These are phyloP conservation scores for Xylaria sp. DNA, from an alignment of 495 filamentous ascomycete species.

Conservation along the genomic window DNA sequence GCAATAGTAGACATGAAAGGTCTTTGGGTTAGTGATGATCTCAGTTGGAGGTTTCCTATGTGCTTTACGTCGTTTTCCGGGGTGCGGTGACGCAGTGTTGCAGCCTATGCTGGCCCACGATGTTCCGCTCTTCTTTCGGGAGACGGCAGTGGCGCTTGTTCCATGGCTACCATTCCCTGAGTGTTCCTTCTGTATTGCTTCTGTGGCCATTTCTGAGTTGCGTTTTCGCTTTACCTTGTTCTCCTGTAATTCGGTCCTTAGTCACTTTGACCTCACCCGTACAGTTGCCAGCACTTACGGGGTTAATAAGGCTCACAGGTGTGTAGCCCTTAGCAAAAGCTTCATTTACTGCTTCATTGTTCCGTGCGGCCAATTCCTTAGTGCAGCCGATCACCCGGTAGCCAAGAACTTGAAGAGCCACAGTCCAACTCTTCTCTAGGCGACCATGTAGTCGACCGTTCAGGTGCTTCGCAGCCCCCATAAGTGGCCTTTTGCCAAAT, in stretches of 20 bases:
- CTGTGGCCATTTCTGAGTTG: no score
- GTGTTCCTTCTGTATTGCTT: background rate
- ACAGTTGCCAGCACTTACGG: background rate
- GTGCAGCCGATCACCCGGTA: slow-evolving; percentile 46
- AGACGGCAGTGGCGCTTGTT: background rate
- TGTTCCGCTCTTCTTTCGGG: background rate
- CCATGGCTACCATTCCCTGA: no score
- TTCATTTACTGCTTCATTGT: slow-evolving; percentile 44
- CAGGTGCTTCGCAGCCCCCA: slow-evolving; percentile 53
- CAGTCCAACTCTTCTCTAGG: slow-evolving; percentile 40
- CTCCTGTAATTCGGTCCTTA: background rate
- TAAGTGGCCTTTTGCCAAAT: slow-evolving; percentile 48
- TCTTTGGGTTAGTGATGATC: slow-evolving; percentile 36
- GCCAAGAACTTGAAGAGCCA: slow-evolving; percentile 46
- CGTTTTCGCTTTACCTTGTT: background rate
- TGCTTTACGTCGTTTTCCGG: background rate
- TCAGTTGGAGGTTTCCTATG: background rate
- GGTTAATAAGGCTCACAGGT: slow-evolving; percentile 36
- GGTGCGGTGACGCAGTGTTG: background rate
- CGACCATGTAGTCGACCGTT: slow-evolving; percentile 44
- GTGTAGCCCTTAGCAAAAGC: slow-evolving; percentile 43
- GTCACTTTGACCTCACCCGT: background rate
- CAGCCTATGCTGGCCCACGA: background rate
- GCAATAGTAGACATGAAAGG: slow-evolving; percentile 45
- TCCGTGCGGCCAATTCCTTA: slow-evolving; percentile 32